Base-by-base conservation (phyloP, 164 flowering plant species). In the Brasenia schreberi region DNA sequence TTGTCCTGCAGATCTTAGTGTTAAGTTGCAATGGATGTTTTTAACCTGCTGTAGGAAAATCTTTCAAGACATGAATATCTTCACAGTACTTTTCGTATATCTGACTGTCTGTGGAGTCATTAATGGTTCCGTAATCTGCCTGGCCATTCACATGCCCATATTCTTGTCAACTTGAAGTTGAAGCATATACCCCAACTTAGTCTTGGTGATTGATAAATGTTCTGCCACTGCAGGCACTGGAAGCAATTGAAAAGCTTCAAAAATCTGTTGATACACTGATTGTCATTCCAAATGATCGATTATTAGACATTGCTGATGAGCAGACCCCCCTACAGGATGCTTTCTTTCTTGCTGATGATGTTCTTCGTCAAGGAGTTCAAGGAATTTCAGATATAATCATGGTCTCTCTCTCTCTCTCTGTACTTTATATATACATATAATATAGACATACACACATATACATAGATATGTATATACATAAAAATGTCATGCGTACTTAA, bases 371-470 rank as follows among this genome's bases (percentile, higher is more conserved):
- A 80, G 99, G 99, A 53, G 97, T 95, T 16, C 99, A 95, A 81
- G 99, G 99, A 81, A 92, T 95, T 71, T 90, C 99, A 19, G 99
- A 95, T 72, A 95, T 95, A 53, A 92, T 95, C 75, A 95, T 92
- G 17, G 99, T 95, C 65, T 74, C 92, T 80, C 17, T n/a, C 70
- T 19, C 19, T n/a, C 16, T 58, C 60, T 12, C 60, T 58, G 0
- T 33, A 33, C n/a, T n/a, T n/a, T 33, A 33, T 33, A 33, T 33
- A 33, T 33, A 33, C 3, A 33, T 33, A 33, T 33, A 33, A 1
- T 33, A 33, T 33, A 33, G 39, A 33, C 39, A 23, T 23, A 33
- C 39, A 33, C 39, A 33, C 39, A 33, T 33, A 33, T 33, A 33
- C 39, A 33, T 33, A 33, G 39, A 33, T 33, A 33, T 33, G 39